phyloP scores from a whole-genome alignment of 192 early-diverging fungal genomes.

The Coemansia reversa region DNA sequence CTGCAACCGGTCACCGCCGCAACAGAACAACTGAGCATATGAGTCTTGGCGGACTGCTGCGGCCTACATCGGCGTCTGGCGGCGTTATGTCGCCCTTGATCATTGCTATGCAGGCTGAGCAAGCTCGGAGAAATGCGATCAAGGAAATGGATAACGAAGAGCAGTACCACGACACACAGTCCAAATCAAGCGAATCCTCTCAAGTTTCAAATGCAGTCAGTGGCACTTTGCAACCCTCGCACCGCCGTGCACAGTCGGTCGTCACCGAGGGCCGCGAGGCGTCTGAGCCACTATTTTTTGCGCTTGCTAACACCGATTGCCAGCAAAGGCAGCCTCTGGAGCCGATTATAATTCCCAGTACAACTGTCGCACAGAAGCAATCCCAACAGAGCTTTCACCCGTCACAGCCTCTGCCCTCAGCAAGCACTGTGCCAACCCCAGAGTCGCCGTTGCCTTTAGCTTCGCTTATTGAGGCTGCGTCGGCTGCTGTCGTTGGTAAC shows the following conservation, averaged over 20 bases:
- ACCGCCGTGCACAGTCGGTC: conserved; percentile 14
- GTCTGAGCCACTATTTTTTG: background rate
- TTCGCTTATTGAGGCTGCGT: conserved; percentile 18
- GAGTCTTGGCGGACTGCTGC: background rate
- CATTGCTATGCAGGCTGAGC: conserved; percentile 45
- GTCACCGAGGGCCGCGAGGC: background rate
- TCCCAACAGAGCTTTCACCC: conserved; percentile 1
- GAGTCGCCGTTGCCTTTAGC: conserved; percentile 42
- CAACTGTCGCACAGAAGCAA: background rate
- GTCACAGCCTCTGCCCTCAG: background rate
- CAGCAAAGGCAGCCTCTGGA: background rate
- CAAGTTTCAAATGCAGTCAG: background rate
- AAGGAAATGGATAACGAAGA: conserved; percentile 25
- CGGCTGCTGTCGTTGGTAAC: background rate
- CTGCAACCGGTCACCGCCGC: conserved; percentile 20
- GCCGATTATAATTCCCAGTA: background rate
- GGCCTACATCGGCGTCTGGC: conserved; percentile 5
- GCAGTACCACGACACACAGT: conserved; percentile 22
- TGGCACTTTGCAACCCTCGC: background rate
- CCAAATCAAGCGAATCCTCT: conserved; percentile 8
- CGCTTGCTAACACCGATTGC: background rate
- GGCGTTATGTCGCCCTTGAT: conserved; percentile 26
- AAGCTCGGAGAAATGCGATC: conserved; percentile 22
- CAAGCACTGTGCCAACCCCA: conserved; percentile 6
- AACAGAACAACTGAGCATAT: conserved; percentile 19